Conservation (phyloP, 768 basidiomycete genomes). For the Phaeotremella skinneri region DNA sequence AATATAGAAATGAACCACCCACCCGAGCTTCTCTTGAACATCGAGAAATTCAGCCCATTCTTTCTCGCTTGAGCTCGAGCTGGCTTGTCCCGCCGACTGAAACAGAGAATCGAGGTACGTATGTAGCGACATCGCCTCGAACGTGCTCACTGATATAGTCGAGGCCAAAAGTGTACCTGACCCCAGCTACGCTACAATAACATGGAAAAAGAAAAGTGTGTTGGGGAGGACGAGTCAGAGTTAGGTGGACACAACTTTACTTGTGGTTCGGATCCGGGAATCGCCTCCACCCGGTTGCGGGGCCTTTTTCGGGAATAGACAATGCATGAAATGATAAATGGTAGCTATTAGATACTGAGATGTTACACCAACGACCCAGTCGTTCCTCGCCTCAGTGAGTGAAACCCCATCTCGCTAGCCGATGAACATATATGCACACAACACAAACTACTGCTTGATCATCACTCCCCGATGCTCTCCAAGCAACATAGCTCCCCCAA, state of each 20-base stretch:
- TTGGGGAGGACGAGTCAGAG: not conserved
- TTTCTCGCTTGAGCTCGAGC: not conserved
- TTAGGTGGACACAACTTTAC: too few species aligned
- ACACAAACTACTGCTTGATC: not conserved
- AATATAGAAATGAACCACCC: not conserved
- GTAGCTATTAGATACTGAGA: too few species aligned
- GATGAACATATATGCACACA: too few species aligned
- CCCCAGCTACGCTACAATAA: too few species aligned
- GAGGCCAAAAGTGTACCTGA: too few species aligned
- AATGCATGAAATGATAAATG: not conserved
- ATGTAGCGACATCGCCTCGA: not conserved
- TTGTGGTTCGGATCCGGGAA: not conserved
- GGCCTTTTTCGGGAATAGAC: not conserved
- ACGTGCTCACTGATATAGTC: not conserved
- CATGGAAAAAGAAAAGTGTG: too few species aligned
- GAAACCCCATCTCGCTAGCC: too few species aligned
- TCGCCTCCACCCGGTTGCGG: not conserved
- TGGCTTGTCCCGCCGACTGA: not conserved
- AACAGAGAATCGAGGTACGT: not conserved
- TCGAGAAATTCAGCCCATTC: constrained; percentile 1
- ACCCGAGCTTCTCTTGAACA: not conserved
- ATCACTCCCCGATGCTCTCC: not conserved
- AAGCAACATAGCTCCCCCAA: not conserved
- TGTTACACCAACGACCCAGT: too few species aligned
- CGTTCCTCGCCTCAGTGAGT: too few species aligned